Evolutionary conservation across 2,329 filamentous ascomycete species (phyloP), one percentile per base, ranked within the genome.

Genomic region (Trichoderma sp.): DNA sequence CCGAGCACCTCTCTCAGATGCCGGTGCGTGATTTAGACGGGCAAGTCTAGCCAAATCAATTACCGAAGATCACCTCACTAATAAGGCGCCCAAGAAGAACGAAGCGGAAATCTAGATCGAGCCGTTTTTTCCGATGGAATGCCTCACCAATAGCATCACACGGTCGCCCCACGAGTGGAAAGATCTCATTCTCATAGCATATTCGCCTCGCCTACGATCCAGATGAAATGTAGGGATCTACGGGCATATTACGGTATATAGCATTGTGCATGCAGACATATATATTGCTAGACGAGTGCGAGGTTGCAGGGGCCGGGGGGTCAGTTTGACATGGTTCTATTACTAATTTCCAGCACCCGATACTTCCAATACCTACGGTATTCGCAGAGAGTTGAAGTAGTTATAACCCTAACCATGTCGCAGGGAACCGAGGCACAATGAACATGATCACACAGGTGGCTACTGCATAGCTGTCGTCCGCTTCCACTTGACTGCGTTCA

Each of bases 221-320:
- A 61, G n/a, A 69, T 60, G 36, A 9, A 6, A 36, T 26, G 28
- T 57, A 60, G 53, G 15, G 36, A 69, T 69, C 36, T 43, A 61
- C 66, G 66, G 66, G 39, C 56, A 26, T 69, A 61, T 69, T 61
- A 57, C 66, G 56, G 12, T 8, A 61, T 61, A 36, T 12, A 69
- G 66, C 56, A 69, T 39, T 39, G 47, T 57, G 30, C 12, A 61
- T 60, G 18, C n/a, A 8, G 14, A 34, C 4, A 24, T 18, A 34
- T 60, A 34, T 60, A 21, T 14, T 6, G 53, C 53, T 43, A 43
- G 39, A n/a, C 39, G 39, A 43, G 7, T n/a, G 39, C 39, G 39
- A 43, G 39, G 39, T 43, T n/a, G 2, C 39, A 43, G 39, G 39
- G 39, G 39, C 39, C 39, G 39, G n/a, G 18, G 15, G 15, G 15